Evolutionary conservation across 139 green algal genomes (phyloP).

Genomic region (Chlamydomonas applanata): DNA sequence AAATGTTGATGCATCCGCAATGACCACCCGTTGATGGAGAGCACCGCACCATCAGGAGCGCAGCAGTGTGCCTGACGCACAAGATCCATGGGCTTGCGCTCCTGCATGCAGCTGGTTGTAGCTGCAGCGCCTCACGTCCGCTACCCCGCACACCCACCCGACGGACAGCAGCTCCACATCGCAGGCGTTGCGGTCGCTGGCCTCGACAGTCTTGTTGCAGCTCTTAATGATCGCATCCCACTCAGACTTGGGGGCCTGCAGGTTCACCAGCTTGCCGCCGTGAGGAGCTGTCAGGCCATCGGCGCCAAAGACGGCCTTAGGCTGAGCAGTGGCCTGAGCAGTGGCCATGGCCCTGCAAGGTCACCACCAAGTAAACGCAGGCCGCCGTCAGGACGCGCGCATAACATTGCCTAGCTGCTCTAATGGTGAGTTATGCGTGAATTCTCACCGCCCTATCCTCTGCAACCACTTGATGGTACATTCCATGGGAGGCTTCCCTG

Average conservation of each 20-base stretch:
- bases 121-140: background rate
- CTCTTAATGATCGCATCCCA: conserved; percentile 29
- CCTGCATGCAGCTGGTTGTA: background rate
- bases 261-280: conserved; percentile 78
- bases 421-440: too few species aligned
- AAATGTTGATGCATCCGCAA: background rate
- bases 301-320: background rate
- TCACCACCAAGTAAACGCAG: background rate
- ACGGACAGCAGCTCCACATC: conserved; percentile 90
- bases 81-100: too few species aligned
- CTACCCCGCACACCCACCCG: conserved; percentile 53
- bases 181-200: conserved; percentile 85
- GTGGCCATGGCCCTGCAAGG: conserved; percentile 10
- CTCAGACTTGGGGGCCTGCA: conserved; percentile 61
- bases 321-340: background rate
- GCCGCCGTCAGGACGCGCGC: too few species aligned
- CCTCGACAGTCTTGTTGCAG: conserved; percentile 74
- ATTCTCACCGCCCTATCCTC: too few species aligned
- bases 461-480: too few species aligned
- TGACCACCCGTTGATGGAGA: background rate
- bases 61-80: background rate
- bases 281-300: conserved; percentile 72
- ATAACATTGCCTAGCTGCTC: too few species aligned
- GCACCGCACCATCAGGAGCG: too few species aligned
- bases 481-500: too few species aligned